Conservation (phyloP, 2,329 filamentous ascomycete genomes). For the Aspergillus sp. region DNA sequence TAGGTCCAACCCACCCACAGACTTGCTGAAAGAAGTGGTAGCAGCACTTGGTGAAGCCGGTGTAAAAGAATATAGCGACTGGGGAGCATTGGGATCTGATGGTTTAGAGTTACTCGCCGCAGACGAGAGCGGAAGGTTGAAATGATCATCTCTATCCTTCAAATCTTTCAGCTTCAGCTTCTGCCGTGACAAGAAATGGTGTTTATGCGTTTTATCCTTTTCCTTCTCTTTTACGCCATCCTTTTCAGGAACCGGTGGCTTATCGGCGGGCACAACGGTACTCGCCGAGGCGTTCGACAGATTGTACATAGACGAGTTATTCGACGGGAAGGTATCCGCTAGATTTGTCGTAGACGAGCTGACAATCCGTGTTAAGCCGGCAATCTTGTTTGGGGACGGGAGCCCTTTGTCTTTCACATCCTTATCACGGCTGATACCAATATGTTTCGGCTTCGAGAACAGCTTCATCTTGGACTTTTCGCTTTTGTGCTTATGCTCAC, state of each 20-base stretch:
- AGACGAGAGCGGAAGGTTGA: slow-evolving; percentile 60
- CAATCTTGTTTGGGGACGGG: slow-evolving; percentile 60
- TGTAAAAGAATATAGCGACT: slow-evolving; percentile 66
- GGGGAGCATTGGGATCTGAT: slow-evolving; percentile 61
- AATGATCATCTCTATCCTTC: slow-evolving; percentile 61
- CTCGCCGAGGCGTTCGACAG: slow-evolving; percentile 62
- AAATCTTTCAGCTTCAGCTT: slow-evolving; percentile 65
- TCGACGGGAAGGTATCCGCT: slow-evolving; percentile 54
- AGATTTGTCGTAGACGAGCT: slow-evolving; percentile 63
- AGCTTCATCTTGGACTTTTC: slow-evolving; percentile 68
- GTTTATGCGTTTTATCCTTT: slow-evolving; percentile 53
- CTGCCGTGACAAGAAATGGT: slow-evolving; percentile 65
- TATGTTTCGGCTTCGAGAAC: slow-evolving; percentile 67
- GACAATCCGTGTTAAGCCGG: slow-evolving; percentile 54
- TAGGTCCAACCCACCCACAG: slow-evolving; percentile 76
- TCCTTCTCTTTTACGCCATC: slow-evolving; percentile 43
- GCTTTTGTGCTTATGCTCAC: slow-evolving; percentile 53
- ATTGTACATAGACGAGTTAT: slow-evolving; percentile 59
- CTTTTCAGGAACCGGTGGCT: slow-evolving; percentile 40
- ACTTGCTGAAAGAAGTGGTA: slow-evolving; percentile 70
- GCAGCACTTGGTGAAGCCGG: slow-evolving; percentile 62
- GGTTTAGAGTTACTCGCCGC: slow-evolving; percentile 65
- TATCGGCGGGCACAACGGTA: slow-evolving; percentile 56
- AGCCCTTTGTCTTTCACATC: slow-evolving; percentile 53
- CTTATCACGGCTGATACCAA: slow-evolving; percentile 62